These are phyloP conservation scores for Blastomyces gilchristii DNA, from an alignment of 2,329 filamentous ascomycete genomes.

Conservation along the genomic window DNA sequence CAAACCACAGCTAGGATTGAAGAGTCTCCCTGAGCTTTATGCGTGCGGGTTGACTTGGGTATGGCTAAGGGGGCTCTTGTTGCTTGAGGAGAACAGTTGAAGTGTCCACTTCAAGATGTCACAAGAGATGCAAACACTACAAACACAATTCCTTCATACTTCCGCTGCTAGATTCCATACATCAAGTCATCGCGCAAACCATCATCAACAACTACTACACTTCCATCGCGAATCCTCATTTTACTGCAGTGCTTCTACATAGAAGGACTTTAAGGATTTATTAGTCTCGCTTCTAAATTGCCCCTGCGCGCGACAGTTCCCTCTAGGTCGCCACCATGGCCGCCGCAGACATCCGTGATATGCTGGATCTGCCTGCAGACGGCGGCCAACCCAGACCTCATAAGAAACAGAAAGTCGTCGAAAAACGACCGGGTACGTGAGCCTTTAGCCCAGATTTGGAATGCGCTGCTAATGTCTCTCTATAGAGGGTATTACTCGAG, in stretches of 20 bases:
- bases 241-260: background rate
- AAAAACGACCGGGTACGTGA: slow-evolving; percentile 45
- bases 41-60: background rate
- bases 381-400: slow-evolving; percentile 47
- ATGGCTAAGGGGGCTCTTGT: background rate
- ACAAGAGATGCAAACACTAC: slow-evolving; percentile 1
- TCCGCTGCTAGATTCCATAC: background rate
- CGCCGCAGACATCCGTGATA: slow-evolving; percentile 74
- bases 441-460: slow-evolving; percentile 3
- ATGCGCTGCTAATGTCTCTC: slow-evolving; percentile 12
- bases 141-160: background rate
- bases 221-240: background rate
- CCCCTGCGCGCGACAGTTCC: background rate
- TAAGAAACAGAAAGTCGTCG: slow-evolving; percentile 64
- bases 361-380: slow-evolving; percentile 64
- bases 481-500: slow-evolving; percentile 41
- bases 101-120: slow-evolving; percentile 3
- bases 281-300: background rate
- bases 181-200: background rate
- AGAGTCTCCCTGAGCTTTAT: slow-evolving; percentile 3
- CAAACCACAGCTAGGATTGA: background rate
- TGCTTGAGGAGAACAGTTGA: background rate
- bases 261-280: background rate
- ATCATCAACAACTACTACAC: background rate
- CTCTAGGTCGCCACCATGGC: slow-evolving; percentile 26